Base-by-base conservation (phyloP, 164 flowering plant species). In the Hamamelis virginiana region DNA sequence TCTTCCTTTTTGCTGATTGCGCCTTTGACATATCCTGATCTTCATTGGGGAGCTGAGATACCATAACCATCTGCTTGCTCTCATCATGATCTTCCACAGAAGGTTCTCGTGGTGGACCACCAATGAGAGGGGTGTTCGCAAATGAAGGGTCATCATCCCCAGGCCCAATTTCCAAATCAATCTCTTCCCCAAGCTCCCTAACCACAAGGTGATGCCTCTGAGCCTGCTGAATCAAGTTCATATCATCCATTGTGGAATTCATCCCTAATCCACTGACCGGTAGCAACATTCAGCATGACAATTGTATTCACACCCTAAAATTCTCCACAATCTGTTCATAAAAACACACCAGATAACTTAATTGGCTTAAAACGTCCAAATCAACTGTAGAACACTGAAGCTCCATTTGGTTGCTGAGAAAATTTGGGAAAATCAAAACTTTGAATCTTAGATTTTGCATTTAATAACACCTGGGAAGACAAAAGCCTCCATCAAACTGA, bases 141-240 rank as follows among this genome's bases (percentile, higher is more conserved):
- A 93, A 96, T 19, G 99, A 73, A 3, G 92, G 87, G 59, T 92
- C 97, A 67, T 96, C 98, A 23, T 96, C 98, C 4, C 96, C 97
- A 22, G 86, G 86, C 50, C 96, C 97, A 65, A 93, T 93, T 81
- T 96, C 99, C 80, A 96, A 81, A 79, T 96, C 99, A 64, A 93
- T 91, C 74, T 91, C 99, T 75, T 91, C 99, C 21, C 92, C 97
- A 18, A 91, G 78, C 73, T 89, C 96, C 65, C 95, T 77, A 22
- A 90, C 96, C 23, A 92, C 95, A 72, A 94, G 78, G 68, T 89
- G 97, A 78, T 95, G 98, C 73, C 97, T 83, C 57, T 85, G 96
- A 26, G 91, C 93, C 68, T 94, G 97, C 78, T 91, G 93, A 56
- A 95, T 78, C 83, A 95, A 77, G 80, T 85, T 93, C 67, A 95